Evolutionary conservation across 176 grass and related monocot species (phyloP), one percentile per base, ranked within the genome.

Genomic region (Urochloa ruziziensis): DNA sequence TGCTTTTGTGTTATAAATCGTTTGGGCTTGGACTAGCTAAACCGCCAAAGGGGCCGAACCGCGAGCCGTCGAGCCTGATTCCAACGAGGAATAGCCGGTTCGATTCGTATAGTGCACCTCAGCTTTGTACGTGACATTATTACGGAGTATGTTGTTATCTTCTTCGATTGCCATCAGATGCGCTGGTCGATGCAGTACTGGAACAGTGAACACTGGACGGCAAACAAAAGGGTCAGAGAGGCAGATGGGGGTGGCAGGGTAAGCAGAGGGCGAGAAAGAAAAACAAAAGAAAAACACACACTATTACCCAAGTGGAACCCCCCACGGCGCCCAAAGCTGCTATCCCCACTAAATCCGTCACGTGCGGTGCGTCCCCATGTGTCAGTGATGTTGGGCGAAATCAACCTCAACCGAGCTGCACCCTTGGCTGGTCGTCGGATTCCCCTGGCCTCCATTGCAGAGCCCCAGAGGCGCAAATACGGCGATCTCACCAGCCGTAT

Each of bases 321-420:
- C 16, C 16, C 48, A 51, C 48, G 48, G 17, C 16, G 17, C 17
- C 48, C 48, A 46, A 70, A 70, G 40, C 67, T 4, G 37, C 58
- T 61, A 27, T 29, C 58, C 27, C 58, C 58, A 29, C 39, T 27
- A 37, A 11, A 6, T 27, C 21, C 21, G 39, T 67, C 85, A 82
- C 78, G 48, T 40, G 39, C 39, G 39, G 39, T 75, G 78, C 15
- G 32, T 25, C 13, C 48, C 30, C 85, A 61, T 43, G 85, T 82
- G 78, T 59, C 36, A 33, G 75, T 62, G 67, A 51, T 30, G 53
- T 62, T 57, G 10, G 65, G 10, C 36, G 12, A 37, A 14, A 68
- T 67, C 64, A 39, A 39, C 2, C 8, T 43, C 42, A 43, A 32
- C 6, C 21, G 7, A 39, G 21, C 62, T 19, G 9, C 24, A 43